Percentiles rank a stretch among this genome's conserved stretches.
Conservation (phyloP, 805 yeast species). For the Wickerhamomyces canadensis region DNA sequence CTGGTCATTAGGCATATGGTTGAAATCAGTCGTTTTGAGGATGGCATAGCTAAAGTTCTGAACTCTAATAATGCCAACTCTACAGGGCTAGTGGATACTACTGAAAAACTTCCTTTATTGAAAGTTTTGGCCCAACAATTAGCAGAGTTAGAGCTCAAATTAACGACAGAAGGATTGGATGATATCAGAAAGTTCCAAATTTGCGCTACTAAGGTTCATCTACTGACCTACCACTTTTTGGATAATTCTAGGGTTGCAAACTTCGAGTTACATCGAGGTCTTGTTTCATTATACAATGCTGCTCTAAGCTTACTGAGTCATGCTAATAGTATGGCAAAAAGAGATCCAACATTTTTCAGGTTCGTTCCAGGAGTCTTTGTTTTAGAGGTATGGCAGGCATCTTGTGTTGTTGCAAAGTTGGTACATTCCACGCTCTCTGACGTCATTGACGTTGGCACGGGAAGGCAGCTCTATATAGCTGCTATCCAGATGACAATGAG, state of each 20-base stretch:
- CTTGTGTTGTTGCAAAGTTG: slow-evolving; percentile 75
- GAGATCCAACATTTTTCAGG: slow-evolving; percentile 57
- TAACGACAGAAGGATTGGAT: slow-evolving; percentile 48
- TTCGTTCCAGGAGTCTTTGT: slow-evolving; percentile 83
- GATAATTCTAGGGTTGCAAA: slow-evolving; percentile 38
- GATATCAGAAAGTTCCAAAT: slow-evolving; percentile 66
- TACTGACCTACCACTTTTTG: slow-evolving; percentile 75
- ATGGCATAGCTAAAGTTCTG: slow-evolving; percentile 73
- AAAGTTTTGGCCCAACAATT: slow-evolving; percentile 66
- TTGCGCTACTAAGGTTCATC: slow-evolving; percentile 72
- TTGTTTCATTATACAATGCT: slow-evolving; percentile 74
- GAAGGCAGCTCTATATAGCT: slow-evolving; percentile 59
- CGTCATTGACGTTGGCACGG: slow-evolving; percentile 63
- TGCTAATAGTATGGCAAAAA: slow-evolving; percentile 52
- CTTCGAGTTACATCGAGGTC: slow-evolving; percentile 65
- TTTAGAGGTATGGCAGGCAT: slow-evolving; percentile 85
- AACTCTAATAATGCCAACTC: slow-evolving; percentile 66
- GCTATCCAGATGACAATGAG: slow-evolving; percentile 66
- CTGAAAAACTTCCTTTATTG: slow-evolving; percentile 71
- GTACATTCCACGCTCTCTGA: slow-evolving; percentile 68
- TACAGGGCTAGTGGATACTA: slow-evolving; percentile 56
- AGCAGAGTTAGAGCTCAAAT: slow-evolving; percentile 65
- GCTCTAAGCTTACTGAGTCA: slow-evolving; percentile 68
- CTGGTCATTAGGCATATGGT: slow-evolving; percentile 60
- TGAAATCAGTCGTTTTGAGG: slow-evolving; percentile 80